Percentiles rank a stretch among this genome's conserved stretches.
phyloP scores from a whole-genome alignment of 306 rosid genomes.

The Begonia peltatifolia region DNA sequence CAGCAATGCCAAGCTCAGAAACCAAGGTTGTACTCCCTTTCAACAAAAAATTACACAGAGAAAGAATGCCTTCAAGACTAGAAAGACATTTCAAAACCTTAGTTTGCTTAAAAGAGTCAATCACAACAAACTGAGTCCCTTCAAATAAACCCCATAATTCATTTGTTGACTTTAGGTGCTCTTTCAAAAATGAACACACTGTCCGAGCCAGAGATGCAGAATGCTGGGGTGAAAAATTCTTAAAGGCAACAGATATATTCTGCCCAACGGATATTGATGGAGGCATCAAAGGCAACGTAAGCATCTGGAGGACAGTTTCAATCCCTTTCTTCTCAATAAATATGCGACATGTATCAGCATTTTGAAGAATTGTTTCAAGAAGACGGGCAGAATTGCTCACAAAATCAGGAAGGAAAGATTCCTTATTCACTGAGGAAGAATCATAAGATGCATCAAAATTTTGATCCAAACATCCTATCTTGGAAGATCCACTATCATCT shows the following conservation, averaged over 20 bases:
- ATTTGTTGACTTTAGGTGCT: conserved; percentile 71
- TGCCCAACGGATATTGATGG: conserved; percentile 71
- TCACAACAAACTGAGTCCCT: conserved; percentile 63
- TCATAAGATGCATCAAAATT: conserved; percentile 46
- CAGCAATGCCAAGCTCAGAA: conserved; percentile 79
- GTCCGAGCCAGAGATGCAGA: conserved; percentile 82
- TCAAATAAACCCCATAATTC: conserved; percentile 63
- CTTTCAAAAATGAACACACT: conserved; percentile 74
- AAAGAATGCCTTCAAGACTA: conserved; percentile 71
- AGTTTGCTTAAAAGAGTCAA: conserved; percentile 58
- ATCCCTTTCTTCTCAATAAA: conserved; percentile 93
- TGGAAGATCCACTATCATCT: conserved; percentile 44
- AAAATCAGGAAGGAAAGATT: conserved; percentile 71
- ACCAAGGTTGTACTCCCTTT: conserved; percentile 79
- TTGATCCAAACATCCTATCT: conserved; percentile 46
- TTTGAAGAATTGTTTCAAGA: conserved; percentile 89
- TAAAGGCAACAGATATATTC: conserved; percentile 76
- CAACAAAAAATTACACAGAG: conserved; percentile 65
- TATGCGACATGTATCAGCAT: conserved; percentile 89
- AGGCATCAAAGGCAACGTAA: conserved; percentile 80
- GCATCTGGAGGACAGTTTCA: conserved; percentile 79
- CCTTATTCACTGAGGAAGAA: conserved; percentile 33
- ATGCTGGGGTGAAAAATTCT: conserved; percentile 89
- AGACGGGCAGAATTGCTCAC: conserved; percentile 82
- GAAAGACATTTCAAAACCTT: conserved; percentile 64